Percentiles rank a stretch among this genome's conserved stretches.
Evolutionary conservation across 805 yeast species (phyloP).

Genomic region (Cyberlindnera japonica): DNA sequence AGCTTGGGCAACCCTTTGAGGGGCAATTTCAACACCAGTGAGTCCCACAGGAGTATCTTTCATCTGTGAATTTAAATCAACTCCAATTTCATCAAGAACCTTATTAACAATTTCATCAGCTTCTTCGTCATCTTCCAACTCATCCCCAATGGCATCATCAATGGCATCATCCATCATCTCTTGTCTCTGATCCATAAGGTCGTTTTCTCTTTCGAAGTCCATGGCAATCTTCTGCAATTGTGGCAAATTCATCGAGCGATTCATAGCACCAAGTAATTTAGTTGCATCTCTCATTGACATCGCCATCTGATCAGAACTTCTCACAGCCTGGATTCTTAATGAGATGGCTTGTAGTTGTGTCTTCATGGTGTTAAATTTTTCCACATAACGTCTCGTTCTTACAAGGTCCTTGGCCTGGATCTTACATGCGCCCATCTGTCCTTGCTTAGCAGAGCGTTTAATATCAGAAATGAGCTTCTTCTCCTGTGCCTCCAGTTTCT

Average conservation of each 20-base stretch:
- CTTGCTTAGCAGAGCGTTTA: slow-evolving; percentile 85
- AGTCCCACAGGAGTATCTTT: slow-evolving; percentile 42
- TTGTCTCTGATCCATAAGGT: slow-evolving; percentile 96
- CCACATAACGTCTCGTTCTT: slow-evolving; percentile 75
- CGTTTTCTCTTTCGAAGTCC: slow-evolving; percentile 93
- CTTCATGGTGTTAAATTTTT: slow-evolving; percentile 87
- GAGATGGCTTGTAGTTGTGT: slow-evolving; percentile 95
- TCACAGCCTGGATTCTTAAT: slow-evolving; percentile 82
- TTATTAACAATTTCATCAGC: slow-evolving; percentile 87
- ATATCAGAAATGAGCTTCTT: slow-evolving; percentile 82
- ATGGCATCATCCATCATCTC: slow-evolving; percentile 98
- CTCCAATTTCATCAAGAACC: slow-evolving; percentile 94
- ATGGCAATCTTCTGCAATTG: slow-evolving; percentile 84
- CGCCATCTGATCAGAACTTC: slow-evolving; percentile 95
- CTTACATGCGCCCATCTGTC: slow-evolving; percentile 85
- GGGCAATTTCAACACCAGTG: slow-evolving; percentile 23
- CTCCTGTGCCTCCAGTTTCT: slow-evolving; percentile 86
- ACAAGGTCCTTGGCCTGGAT: slow-evolving; percentile 95
- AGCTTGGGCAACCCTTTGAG: slow-evolving; percentile 47
- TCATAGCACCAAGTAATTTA: slow-evolving; percentile 78
- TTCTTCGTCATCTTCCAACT: slow-evolving; percentile 82
- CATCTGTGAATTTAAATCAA: slow-evolving; percentile 59
- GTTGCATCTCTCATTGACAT: slow-evolving; percentile 94
- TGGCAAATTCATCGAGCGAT: slow-evolving; percentile 85
- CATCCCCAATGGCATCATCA: slow-evolving; percentile 94